Base-by-base conservation (phyloP, 139 green algal species). In the Chlamydomonas incerta region DNA sequence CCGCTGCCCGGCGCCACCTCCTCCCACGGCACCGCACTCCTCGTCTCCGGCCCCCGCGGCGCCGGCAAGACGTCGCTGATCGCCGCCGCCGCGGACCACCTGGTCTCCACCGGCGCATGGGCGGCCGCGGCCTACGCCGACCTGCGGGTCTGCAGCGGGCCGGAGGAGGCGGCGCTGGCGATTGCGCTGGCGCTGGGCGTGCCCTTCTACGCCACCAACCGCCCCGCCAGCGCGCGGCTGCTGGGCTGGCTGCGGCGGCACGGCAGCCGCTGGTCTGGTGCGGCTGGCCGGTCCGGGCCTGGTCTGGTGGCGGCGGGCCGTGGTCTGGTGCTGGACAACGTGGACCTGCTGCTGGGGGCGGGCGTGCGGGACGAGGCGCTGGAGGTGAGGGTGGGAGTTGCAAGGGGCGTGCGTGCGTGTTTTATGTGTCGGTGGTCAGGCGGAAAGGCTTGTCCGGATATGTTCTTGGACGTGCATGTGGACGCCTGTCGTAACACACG, bases 131-230 rank as follows among this genome's bases (percentile, higher is more conserved):
- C 52, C 33, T 37, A 69, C 5, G 50, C 52, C 3, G 80, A 86
- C 80, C 6, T 86, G 55, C 80, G 80, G 5, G 71, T 57, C 26
- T 34, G 34, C 1, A 29, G 24, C 10, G 55, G 68, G 5, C 41
- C 66, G 0, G 80, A 86, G 33, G 80, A 86, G 68, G 80, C 68
- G 0, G 80, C 80, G 1, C 80, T 86, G 52, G 68, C 58, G 8
- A 79, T 86, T 26, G 46, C 62, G 0, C 55, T 86, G 35, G 80
- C 80, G 35, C 80, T 86, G 20, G 60, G 75, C 1, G 68, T 86
- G 80, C 80, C 80, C 34, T 86, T 86, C 57, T 86, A 86, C 68
- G 80, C 80, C 23, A 55, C 68, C 5, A 55, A 79, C 67, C 68
- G 80, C 26, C 52, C 80, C 6, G 80, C 68, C 23, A 55, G 52